A percentile compares a stretch with the other conserved stretches of the same genome.
Evolutionary conservation across 768 basidiomycete genomes (phyloP).

Genomic region (Rhodotorula toruloides): DNA sequence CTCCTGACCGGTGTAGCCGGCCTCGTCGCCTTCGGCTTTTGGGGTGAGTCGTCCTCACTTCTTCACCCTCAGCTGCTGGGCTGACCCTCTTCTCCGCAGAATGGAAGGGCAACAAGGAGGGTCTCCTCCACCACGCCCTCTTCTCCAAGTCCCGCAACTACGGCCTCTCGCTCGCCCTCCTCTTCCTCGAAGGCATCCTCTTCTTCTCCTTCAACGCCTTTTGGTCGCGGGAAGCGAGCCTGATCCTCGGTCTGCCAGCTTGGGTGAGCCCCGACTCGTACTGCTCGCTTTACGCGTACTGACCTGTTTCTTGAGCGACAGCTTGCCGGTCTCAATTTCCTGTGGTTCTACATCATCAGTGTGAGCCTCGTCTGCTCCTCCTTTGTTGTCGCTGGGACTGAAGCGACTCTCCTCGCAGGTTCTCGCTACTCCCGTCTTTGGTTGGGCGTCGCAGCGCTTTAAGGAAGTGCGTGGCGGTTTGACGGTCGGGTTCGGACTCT

Average conservation of each 20-base stretch:
- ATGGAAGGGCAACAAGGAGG: neutral
- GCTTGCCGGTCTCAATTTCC: neutral
- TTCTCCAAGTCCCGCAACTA: neutral
- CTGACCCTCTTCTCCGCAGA: neutral
- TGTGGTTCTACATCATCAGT: neutral
- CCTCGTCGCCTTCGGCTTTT: neutral
- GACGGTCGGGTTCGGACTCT: neutral
- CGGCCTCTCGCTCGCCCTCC: neutral
- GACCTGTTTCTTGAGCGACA: too few relatives aligned
- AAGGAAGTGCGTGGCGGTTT: neutral
- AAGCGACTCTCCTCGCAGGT: neutral
- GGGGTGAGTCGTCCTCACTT: neutral
- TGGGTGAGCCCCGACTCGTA: too few relatives aligned
- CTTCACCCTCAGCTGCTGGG: too few relatives aligned
- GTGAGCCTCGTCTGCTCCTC: neutral
- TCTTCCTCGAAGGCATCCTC: neutral
- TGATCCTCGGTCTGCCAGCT: neutral
- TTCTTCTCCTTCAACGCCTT: slow-evolving; percentile 3
- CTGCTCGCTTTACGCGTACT: too few relatives aligned
- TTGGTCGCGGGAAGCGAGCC: neutral
- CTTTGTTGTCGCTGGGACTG: neutral
- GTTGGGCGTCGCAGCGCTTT: neutral
- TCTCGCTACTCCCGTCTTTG: neutral
- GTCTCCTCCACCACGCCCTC: neutral
- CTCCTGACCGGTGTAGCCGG: neutral